Conservation (phyloP, 2,329 filamentous ascomycete species). For the Fusarium sp. region DNA sequence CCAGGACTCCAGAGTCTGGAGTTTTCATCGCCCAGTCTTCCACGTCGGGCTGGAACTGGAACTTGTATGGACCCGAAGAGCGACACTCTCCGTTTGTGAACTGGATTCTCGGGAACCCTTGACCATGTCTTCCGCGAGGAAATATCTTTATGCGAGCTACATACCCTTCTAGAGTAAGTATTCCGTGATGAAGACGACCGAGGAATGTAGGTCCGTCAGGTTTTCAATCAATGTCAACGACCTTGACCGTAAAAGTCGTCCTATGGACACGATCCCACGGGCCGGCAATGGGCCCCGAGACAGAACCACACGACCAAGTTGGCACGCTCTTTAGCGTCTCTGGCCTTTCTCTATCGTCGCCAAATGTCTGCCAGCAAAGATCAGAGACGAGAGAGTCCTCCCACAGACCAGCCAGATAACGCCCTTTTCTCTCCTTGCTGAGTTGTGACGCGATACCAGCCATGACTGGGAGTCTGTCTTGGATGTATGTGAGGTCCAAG, state of each 20-base stretch:
- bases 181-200: neutral
- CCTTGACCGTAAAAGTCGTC: neutral
- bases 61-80: neutral
- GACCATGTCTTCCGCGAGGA: neutral
- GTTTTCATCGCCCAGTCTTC: neutral
- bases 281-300: neutral
- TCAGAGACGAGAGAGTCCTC: neutral
- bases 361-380: neutral
- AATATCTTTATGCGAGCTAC: neutral
- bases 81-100: neutral
- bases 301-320: neutral
- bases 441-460: neutral
- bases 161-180: neutral
- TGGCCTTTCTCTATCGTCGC: neutral
- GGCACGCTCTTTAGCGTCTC: neutral
- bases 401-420: neutral
- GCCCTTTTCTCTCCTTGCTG: neutral
- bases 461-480: neutral
- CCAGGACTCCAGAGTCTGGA: neutral
- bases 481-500: neutral
- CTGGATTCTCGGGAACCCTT: neutral
- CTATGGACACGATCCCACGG: neutral
- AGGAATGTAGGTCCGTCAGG: neutral
- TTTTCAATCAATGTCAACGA: neutral
- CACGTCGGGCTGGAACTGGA: neutral